Conservation (phyloP, 768 basidiomycete genomes). For the Chalciporus piperatus region DNA sequence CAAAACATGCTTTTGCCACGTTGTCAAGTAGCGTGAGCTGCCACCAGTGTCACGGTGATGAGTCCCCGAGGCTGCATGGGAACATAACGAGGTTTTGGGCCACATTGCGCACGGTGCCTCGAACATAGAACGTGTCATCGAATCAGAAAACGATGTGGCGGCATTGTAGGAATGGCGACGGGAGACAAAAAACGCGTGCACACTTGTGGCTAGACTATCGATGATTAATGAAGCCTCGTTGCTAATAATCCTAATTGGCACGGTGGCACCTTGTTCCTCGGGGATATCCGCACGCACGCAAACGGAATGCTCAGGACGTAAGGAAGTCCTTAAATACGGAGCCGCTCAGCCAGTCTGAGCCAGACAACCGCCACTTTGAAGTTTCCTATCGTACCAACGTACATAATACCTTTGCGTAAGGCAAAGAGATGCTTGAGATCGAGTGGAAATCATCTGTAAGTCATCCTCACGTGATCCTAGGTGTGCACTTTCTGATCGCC, state of each 20-base stretch:
- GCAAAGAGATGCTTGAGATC: constrained; percentile 25
- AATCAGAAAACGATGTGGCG: constrained; percentile 2
- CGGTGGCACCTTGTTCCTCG: constrained; percentile 4
- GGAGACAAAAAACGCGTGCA: constrained; percentile 11
- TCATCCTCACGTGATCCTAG: constrained; percentile 1
- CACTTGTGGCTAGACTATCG: not conserved
- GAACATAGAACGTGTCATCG: constrained; percentile 8
- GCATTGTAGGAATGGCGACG: not conserved
- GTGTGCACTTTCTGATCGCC: not conserved
- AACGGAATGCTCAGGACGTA: constrained; percentile 9
- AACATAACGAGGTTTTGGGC: constrained; percentile 16
- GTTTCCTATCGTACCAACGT: constrained; percentile 8
- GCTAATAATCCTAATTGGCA: not conserved
- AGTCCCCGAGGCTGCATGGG: constrained; percentile 18
- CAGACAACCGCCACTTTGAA: constrained; percentile 11
- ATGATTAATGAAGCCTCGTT: not conserved
- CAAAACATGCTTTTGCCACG: constrained; percentile 19
- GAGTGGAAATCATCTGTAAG: constrained; percentile 35
- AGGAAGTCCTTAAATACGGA: constrained; percentile 26
- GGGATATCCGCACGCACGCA: constrained; percentile 17
- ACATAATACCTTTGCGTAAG: constrained; percentile 1
- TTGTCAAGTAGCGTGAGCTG: not conserved
- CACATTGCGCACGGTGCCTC: not conserved
- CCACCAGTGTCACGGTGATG: not conserved
- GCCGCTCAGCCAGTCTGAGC: not conserved